phyloP scores from a whole-genome alignment of 148 eudicot genomes.

The Chenopodium suecicum region DNA sequence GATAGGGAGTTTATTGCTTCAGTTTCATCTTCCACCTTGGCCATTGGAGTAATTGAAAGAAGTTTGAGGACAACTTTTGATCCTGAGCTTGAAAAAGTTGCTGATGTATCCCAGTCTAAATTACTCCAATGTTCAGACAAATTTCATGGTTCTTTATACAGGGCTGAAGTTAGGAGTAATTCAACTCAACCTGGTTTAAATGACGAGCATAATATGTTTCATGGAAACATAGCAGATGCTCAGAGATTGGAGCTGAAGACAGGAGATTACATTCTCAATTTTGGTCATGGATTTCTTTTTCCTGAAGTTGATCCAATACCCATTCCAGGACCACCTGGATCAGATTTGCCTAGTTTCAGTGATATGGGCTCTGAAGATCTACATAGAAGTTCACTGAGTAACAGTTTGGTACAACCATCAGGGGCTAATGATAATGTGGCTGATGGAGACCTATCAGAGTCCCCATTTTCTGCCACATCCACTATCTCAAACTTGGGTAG shows the following conservation, averaged over 20 bases:
- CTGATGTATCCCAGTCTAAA: conserved; percentile 16
- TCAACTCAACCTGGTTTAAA: conserved; percentile 14
- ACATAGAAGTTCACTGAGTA: conserved; percentile 52
- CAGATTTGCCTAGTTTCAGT: conserved; percentile 64
- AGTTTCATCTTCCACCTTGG: conserved; percentile 20
- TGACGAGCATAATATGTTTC: conserved; percentile 35
- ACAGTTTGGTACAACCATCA: conserved; percentile 40
- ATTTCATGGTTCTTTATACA: conserved; percentile 28
- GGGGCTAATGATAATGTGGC: conserved; percentile 43
- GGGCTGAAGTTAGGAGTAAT: conserved; percentile 24
- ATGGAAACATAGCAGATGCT: conserved; percentile 30
- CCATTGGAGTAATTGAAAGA: conserved; percentile 24
- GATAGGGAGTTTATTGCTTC: conserved; percentile 22
- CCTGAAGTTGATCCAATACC: conserved; percentile 59
- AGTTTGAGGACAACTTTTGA: conserved; percentile 32
- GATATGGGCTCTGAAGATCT: conserved; percentile 57
- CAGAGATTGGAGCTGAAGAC: conserved; percentile 24
- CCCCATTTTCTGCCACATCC: conserved; percentile 56
- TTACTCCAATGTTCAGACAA: conserved; percentile 25
- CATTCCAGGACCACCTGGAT: conserved; percentile 79
- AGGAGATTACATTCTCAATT: conserved; percentile 32
- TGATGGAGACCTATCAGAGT: conserved; percentile 47
- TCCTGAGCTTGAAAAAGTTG: conserved; percentile 30
- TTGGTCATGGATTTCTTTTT: conserved; percentile 39
- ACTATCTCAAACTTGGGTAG: conserved; percentile 44